Evolutionary conservation across 1,139 yeast species (phyloP).

Genomic region (Suhomyces panamericanus): DNA sequence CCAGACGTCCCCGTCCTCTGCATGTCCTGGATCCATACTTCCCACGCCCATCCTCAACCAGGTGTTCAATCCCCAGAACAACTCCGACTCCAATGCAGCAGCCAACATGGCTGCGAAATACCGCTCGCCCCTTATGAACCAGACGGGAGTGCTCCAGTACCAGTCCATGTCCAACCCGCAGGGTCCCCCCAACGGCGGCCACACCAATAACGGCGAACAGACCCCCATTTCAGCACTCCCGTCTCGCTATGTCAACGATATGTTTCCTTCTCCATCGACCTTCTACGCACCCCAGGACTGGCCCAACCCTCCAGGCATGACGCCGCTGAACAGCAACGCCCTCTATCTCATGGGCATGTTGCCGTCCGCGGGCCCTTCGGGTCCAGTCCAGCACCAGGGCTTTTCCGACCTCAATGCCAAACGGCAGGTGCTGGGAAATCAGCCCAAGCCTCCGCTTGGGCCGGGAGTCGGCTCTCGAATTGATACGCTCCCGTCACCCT

Average conservation of each 20-base stretch:
- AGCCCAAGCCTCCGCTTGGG: neutral
- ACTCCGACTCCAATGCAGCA: conserved; percentile 7
- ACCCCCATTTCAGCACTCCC: conserved; percentile 54
- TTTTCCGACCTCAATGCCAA: conserved; percentile 4
- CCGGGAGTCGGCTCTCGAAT: conserved; percentile 3
- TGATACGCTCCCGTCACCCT: conserved; percentile 17
- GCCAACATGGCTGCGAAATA: conserved; percentile 1
- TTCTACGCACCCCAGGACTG: conserved; percentile 50
- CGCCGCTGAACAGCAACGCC: conserved; percentile 34
- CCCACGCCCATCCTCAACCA: conserved; percentile 44
- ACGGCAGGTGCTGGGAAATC: conserved; percentile 3
- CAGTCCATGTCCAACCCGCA: conserved; percentile 1
- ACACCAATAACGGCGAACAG: conserved; percentile 39
- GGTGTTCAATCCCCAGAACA: conserved; percentile 25
- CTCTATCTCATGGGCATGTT: conserved; percentile 20
- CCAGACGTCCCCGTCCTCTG: conserved; percentile 29
- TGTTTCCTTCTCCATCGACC: conserved; percentile 57
- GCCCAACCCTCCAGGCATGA: conserved; percentile 30
- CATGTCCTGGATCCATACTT: conserved; percentile 25
- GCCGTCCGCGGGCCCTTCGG: conserved; percentile 17
- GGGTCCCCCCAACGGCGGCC: neutral
- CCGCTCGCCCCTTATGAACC: conserved; percentile 5
- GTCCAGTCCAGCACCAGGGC: conserved; percentile 8
- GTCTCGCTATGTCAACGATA: conserved; percentile 52
- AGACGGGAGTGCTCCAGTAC: conserved; percentile 3